phyloP scores from a whole-genome alignment of 2,329 filamentous ascomycete genomes.

The Canariomyces notabilis region DNA sequence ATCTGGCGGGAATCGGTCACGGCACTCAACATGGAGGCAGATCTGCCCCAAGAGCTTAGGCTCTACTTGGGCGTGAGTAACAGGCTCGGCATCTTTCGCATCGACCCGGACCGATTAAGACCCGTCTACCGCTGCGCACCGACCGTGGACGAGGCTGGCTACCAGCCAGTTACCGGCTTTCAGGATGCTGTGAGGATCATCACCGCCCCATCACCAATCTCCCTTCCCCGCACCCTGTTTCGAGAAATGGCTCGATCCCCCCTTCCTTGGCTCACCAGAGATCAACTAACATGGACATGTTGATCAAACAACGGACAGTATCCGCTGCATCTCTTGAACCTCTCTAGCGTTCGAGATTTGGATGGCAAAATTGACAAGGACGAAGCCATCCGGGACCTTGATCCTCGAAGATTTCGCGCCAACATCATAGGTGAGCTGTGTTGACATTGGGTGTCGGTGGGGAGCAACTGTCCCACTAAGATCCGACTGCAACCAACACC shows the following conservation, averaged over 20 bases:
- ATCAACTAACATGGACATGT: background rate
- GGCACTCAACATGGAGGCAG: slow-evolving; percentile 53
- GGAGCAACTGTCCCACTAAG: background rate
- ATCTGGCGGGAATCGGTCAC: slow-evolving; percentile 58
- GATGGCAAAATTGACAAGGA: slow-evolving; percentile 51
- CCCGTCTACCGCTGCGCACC: slow-evolving; percentile 59
- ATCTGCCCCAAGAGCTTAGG: slow-evolving; percentile 58
- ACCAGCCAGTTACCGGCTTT: slow-evolving; percentile 62
- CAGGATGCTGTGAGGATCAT: slow-evolving; percentile 59
- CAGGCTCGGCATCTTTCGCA: slow-evolving; percentile 62
- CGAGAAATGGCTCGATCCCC: slow-evolving; percentile 10
- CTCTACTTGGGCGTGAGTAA: slow-evolving; percentile 63
- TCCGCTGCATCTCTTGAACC: slow-evolving; percentile 62
- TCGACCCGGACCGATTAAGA: slow-evolving; percentile 53
- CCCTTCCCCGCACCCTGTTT: background rate
- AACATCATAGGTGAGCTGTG: slow-evolving; percentile 59
- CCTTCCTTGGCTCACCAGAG: background rate
- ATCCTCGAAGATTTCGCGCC: slow-evolving; percentile 61
- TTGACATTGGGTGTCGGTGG: background rate
- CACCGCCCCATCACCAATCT: background rate
- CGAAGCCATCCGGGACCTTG: slow-evolving; percentile 45
- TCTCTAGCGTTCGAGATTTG: slow-evolving; percentile 59
- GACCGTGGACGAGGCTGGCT: slow-evolving; percentile 51
- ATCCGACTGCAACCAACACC: background rate
- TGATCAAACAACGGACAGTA: slow-evolving; percentile 44